Evolutionary conservation across 176 grass and related monocot species (phyloP).

Genomic region (Panicum miliaceum): DNA sequence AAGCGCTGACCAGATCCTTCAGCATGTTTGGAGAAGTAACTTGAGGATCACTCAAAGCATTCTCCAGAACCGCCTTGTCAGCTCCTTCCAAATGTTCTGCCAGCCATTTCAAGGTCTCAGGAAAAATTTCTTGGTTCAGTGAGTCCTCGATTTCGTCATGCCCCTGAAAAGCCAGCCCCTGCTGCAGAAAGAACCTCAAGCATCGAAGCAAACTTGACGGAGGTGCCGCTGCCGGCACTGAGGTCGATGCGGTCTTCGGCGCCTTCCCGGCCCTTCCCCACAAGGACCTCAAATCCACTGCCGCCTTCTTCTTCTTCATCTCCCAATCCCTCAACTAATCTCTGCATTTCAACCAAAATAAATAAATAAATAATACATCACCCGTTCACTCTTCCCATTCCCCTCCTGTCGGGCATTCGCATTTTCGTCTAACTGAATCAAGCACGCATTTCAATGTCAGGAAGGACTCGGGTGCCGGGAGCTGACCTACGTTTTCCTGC

Average conservation of each 20-base stretch:
- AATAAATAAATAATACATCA: no score
- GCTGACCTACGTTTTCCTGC: background rate
- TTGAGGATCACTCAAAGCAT: background rate
- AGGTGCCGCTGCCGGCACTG: no score
- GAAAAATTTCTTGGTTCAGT: background rate
- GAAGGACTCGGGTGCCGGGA: background rate
- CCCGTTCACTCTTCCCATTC: background rate
- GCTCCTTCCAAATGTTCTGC: background rate
- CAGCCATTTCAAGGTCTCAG: background rate
- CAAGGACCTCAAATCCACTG: background rate
- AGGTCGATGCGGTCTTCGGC: background rate
- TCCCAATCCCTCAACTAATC: background rate
- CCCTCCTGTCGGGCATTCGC: background rate
- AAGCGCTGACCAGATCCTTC: background rate
- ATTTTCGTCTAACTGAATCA: background rate
- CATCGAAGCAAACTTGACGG: background rate
- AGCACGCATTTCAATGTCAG: background rate
- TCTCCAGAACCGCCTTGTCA: background rate
- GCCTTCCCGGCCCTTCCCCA: background rate
- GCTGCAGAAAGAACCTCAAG: background rate
- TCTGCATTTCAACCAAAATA: background rate
- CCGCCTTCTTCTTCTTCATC: background rate
- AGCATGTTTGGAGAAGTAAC: background rate
- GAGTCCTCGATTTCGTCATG: background rate
- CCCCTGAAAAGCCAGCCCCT: background rate